Base-by-base conservation (phyloP, 192 early-diverging fungal genomes). In the Entophlyctis luteolus region DNA sequence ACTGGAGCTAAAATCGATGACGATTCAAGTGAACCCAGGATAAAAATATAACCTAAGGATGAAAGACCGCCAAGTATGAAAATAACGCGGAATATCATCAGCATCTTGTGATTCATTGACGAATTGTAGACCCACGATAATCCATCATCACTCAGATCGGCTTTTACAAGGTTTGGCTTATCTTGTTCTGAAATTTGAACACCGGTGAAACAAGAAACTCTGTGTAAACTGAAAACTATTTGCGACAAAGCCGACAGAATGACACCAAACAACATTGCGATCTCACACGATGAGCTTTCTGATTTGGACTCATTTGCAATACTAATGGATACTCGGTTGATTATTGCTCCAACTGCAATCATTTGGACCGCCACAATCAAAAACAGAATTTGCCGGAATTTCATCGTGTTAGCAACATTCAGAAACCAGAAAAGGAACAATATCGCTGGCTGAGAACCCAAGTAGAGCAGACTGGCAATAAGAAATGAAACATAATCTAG, bases 361-460 rank as follows among this genome's bases (percentile, higher is more conserved):
- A 66, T 54, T 10, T 22, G 3, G 16, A 66, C 8, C 18, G 18
- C 47, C n/a, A 25, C 23, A 16, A n/a, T 16, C 18, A 23, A 8
- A 27, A 53, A 23, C 29, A 66, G 35, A 14, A 22, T 8, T 12
- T 34, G 35, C 23, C 63, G 48, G 12, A 66, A 22, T 5, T 22
- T 25, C 5, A 33, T 3, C n/a, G 35, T 36, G 28, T 28, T 32
- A 10, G 8, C 4, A 27, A 66, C 39, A 37, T 42, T 14, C 16
- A 25, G 20, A 38, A 66, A 54, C 63, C 63, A 66, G 28, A 23
- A 66, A 6, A 66, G 12, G 31, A 66, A 66, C 4, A 50, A 27
- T 33, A 46, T 38, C 2, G 34, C 48, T 33, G 63, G 63, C 23
- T 36, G 38, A 8, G 33, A 20, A 18, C n/a, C 63, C 5, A 66